Evolutionary conservation across 352 stramenopile species (phyloP).

Genomic region (Albugo candida): DNA sequence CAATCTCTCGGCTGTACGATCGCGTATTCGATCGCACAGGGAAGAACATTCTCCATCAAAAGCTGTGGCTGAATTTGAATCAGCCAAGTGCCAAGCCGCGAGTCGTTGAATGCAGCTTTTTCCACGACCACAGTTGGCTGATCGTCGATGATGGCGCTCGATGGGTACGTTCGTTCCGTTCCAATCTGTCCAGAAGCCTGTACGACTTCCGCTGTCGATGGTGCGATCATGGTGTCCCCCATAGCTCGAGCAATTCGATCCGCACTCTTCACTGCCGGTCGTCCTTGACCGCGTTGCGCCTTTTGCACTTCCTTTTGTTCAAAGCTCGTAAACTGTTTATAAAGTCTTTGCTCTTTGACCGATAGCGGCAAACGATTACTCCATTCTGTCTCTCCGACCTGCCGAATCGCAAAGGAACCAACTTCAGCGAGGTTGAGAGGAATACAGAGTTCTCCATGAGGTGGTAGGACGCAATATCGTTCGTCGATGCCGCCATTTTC

Average conservation of each 20-base stretch:
- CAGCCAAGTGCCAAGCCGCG: conserved; percentile 36
- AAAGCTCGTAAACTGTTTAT: conserved; percentile 49
- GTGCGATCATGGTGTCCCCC: too few species aligned
- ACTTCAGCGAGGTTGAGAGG: conserved; percentile 50
- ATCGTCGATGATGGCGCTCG: conserved; percentile 51
- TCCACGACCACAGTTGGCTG: conserved; percentile 64
- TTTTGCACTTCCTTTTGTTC: conserved; percentile 38
- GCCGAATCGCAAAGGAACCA: conserved; percentile 61
- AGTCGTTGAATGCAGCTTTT: conserved; percentile 42
- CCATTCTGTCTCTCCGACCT: conserved; percentile 70
- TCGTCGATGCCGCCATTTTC: conserved; percentile 8
- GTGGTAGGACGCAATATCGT: conserved; percentile 30
- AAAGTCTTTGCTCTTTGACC: conserved; percentile 47
- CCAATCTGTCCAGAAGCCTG: too few species aligned
- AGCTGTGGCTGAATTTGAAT: conserved; percentile 69
- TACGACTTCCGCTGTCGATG: too few species aligned
- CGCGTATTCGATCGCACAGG: conserved; percentile 61
- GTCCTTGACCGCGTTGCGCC: conserved; percentile 27
- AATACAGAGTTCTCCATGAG: conserved; percentile 35
- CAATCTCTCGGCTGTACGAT: conserved; percentile 66
- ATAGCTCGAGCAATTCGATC: conserved; percentile 2
- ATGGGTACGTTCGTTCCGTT: conserved; percentile 39
- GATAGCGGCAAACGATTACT: conserved; percentile 57
- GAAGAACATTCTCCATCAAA: conserved; percentile 62
- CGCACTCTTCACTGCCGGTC: conserved; percentile 21